phyloP scores from a whole-genome alignment of 2,329 filamentous ascomycete genomes.

The Diaporthe humulicola region DNA sequence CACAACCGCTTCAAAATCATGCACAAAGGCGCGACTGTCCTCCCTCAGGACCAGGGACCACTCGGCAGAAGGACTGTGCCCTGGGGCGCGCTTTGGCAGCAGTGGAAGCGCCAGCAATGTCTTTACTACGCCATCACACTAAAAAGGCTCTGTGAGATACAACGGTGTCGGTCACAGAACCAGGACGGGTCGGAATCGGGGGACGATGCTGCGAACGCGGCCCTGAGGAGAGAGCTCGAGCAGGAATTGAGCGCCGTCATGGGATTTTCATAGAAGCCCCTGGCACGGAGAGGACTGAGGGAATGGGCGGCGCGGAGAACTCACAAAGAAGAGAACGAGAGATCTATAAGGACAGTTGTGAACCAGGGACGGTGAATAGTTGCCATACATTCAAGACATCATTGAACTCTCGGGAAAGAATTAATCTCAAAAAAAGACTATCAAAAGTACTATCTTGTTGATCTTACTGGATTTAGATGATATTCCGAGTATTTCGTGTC shows the following conservation, averaged over 20 bases:
- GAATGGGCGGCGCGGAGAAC: not conserved
- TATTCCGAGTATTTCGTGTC: no score
- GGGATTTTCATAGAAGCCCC: not conserved
- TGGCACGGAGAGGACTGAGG: not conserved
- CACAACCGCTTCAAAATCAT: not conserved
- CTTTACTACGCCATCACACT: not conserved
- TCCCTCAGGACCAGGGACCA: not conserved
- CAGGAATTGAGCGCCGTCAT: no score
- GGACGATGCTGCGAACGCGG: not conserved
- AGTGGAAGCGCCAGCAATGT: not conserved
- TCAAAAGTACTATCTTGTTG: no score
- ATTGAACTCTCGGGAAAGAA: not conserved
- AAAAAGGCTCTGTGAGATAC: not conserved
- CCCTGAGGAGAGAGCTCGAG: not conserved
- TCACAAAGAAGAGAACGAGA: not conserved
- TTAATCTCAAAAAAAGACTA: not conserved
- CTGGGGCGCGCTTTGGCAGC: not conserved
- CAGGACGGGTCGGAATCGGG: not conserved
- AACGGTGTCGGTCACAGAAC: not conserved
- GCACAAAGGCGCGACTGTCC: no score
- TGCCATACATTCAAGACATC: not conserved
- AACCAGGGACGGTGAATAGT: not conserved
- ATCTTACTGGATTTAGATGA: no score
- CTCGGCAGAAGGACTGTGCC: fast-evolving
- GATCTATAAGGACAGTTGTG: not conserved